A percentile compares a stretch with the other conserved stretches of the same genome.
These are phyloP conservation scores for Exsudoporus frostii DNA, from an alignment of 768 basidiomycete species.

Conservation along the genomic window DNA sequence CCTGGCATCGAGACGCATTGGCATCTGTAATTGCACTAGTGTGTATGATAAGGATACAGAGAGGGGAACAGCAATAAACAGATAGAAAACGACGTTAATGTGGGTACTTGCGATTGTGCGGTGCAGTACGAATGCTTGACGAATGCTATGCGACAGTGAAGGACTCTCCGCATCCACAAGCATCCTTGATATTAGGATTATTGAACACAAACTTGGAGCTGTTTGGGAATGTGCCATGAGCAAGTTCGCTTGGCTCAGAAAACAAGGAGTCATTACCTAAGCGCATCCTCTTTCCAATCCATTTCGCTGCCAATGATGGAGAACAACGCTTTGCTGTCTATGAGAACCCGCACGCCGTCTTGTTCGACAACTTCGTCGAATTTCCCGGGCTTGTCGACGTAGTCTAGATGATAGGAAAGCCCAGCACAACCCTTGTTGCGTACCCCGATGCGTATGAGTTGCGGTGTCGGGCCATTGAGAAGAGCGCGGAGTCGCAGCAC, in stretches of 20 bases:
- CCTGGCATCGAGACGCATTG: background rate
- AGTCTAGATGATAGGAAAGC: slow-evolving; percentile 82
- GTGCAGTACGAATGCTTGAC: slow-evolving; percentile 5
- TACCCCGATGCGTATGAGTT: slow-evolving; percentile 92
- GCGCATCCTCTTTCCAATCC: slow-evolving; percentile 94
- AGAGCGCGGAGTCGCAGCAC: slow-evolving; percentile 70
- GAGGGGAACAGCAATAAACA: slow-evolving; percentile 3
- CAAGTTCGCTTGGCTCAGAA: background rate
- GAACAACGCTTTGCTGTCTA: slow-evolving; percentile 96
- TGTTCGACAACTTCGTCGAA: slow-evolving; percentile 98
- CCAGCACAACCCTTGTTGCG: slow-evolving; percentile 98
- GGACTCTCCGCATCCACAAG: slow-evolving; percentile 93
- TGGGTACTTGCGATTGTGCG: slow-evolving; percentile 13
- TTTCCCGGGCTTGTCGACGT: slow-evolving; percentile 83
- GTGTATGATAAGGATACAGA: slow-evolving; percentile 31
- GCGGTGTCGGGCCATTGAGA: slow-evolving; percentile 79
- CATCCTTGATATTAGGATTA: slow-evolving; percentile 93
- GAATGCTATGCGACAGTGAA: slow-evolving; percentile 54
- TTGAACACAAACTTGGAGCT: slow-evolving; percentile 81
- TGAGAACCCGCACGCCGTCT: slow-evolving; percentile 89
- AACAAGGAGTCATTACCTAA: slow-evolving; percentile 52
- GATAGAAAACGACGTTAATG: background rate
- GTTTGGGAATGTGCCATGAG: slow-evolving; percentile 6
- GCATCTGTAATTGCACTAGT: slow-evolving; percentile 13
- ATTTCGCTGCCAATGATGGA: slow-evolving; percentile 98